Evolutionary conservation across 257 asterid species (phyloP), one percentile per base, ranked within the genome.

Genomic region (Primulina huaijiensis): DNA sequence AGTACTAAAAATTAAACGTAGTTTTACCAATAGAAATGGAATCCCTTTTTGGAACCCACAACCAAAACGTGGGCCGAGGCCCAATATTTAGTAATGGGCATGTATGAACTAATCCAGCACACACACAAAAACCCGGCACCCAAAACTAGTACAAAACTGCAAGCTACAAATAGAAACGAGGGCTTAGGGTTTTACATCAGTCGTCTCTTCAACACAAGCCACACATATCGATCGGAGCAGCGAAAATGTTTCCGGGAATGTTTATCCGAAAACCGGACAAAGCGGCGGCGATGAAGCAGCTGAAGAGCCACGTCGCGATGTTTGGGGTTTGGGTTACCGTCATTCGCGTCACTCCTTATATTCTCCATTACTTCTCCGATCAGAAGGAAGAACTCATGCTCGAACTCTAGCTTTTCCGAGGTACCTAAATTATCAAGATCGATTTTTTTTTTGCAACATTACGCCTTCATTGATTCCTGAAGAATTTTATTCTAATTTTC

Each of bases 221-320:
- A 50, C 57, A 50, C 37, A 4, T 9, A 37, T 25, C 35, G 20
- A 40, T 65, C 65, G 50, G 34, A 72, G 52, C 73, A 30, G 84
- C 69, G 14, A 83, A 78, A 55, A 93, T 93, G 98, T 93, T 93
- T 80, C 90, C 96, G 0, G 92, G 90, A 33, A 80, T 90, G 95
- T 93, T 93, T 79, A 78, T 86, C 79, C 81, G 89, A 68, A 93
- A 90, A 63, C 97, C 97, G 20, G 94, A 87, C 85, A 90, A 93
- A 75, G 88, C 90, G 60, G 95, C 77, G 81, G 96, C 99, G 75
- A 61, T 93, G 78, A 89, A 89, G 97, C 91, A 90, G 96, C 87
- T 93, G 68, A 90, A 82, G 86, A 73, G 74, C 71, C 97, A 93
- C 77, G 96, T 76, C 9, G 78, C 79, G 17, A 78, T 83, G 84